phyloP scores from a whole-genome alignment of 352 stramenopile genomes.

The Poterioochromonas sp. region DNA sequence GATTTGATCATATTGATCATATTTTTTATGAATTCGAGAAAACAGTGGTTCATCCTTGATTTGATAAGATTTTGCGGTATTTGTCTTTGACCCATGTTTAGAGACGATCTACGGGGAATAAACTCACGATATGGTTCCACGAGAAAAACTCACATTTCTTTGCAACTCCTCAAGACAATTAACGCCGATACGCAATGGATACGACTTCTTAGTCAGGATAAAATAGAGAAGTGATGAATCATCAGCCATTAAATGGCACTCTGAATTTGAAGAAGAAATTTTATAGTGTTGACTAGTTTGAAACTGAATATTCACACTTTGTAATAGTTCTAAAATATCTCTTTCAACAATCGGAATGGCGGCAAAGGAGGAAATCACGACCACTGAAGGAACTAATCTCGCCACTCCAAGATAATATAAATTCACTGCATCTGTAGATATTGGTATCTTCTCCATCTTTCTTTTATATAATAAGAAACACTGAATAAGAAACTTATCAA shows the following conservation, averaged over 20 bases:
- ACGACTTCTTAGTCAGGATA: slow-evolving; percentile 27
- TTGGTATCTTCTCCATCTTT: too few relatives aligned
- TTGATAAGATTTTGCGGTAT: slow-evolving; percentile 29
- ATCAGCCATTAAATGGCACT: slow-evolving; percentile 31
- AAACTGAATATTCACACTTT: slow-evolving; percentile 11
- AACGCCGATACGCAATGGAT: slow-evolving; percentile 29
- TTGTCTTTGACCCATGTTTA: slow-evolving; percentile 27
- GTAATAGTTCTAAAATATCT: slow-evolving; percentile 21
- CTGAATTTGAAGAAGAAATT: neutral
- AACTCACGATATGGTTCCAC: neutral
- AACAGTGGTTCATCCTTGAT: slow-evolving; percentile 16
- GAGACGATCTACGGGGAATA: slow-evolving; percentile 14
- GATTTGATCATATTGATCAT: slow-evolving; percentile 34
- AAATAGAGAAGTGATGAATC: slow-evolving; percentile 34
- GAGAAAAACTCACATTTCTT: slow-evolving; percentile 23
- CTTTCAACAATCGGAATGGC: slow-evolving; percentile 25
- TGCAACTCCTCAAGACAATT: slow-evolving; percentile 34
- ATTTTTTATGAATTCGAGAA: slow-evolving; percentile 34
- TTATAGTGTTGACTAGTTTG: slow-evolving; percentile 23
- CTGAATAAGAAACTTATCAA: too few relatives aligned
- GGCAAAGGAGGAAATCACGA: slow-evolving; percentile 28
- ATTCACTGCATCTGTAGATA: too few relatives aligned
- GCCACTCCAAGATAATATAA: too few relatives aligned
- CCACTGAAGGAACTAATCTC: too few relatives aligned
- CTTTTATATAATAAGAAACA: too few relatives aligned